Evolutionary conservation across 2,329 filamentous ascomycete genomes (phyloP).

Genomic region (Colletotrichum sojae): DNA sequence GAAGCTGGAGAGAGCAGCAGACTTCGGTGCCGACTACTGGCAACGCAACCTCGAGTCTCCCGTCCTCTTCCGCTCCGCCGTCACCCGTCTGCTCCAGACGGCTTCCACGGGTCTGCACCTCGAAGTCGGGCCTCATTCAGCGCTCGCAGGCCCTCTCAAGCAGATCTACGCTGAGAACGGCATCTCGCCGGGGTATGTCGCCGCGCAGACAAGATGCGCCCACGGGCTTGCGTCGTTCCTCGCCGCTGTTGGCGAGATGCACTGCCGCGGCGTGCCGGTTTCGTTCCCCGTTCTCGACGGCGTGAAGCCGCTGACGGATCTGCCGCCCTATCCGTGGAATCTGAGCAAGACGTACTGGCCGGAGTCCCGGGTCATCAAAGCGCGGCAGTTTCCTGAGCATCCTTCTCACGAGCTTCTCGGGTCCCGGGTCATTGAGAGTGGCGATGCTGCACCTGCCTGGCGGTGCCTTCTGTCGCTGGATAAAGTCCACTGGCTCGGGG

Average conservation of each 20-base stretch:
- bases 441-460: conserved; percentile 54
- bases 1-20: conserved; percentile 4
- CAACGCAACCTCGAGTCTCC: conserved; percentile 40
- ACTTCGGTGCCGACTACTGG: conserved; percentile 36
- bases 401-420: conserved; percentile 50
- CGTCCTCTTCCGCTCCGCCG: conserved; percentile 35
- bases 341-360: conserved; percentile 42
- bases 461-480: conserved; percentile 55
- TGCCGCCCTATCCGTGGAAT: conserved; percentile 48
- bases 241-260: conserved; percentile 53
- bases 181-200: conserved; percentile 59
- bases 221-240: conserved; percentile 61
- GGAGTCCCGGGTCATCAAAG: conserved; percentile 45
- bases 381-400: conserved; percentile 43
- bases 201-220: conserved; percentile 66
- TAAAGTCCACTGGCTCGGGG: conserved; percentile 60
- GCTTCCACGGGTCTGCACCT: conserved; percentile 43
- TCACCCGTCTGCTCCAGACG: conserved; percentile 33
- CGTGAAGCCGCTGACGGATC: conserved; percentile 32
- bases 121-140: conserved; percentile 40
- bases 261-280: conserved; percentile 51
- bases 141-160: conserved; percentile 32
- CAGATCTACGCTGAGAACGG: conserved; percentile 64
- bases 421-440: conserved; percentile 47
- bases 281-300: conserved; percentile 21